Evolutionary conservation across 1,139 yeast genomes (phyloP).

Genomic region (Debaryomyces sp.): DNA sequence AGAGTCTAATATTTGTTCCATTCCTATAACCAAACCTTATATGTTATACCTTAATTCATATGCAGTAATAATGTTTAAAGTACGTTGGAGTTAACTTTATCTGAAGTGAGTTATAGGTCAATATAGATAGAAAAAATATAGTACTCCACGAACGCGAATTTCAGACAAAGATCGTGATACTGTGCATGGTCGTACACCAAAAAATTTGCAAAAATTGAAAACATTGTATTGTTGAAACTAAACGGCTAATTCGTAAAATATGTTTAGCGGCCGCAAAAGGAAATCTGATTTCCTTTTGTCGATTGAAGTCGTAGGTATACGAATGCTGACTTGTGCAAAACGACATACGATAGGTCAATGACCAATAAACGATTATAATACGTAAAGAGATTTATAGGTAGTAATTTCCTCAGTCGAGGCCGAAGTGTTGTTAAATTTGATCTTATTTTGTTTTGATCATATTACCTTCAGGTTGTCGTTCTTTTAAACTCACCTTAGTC

Average conservation of each 20-base stretch:
- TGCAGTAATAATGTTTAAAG: neutral
- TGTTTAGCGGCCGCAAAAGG: neutral
- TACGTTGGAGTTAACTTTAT: neutral
- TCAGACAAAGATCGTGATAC: neutral
- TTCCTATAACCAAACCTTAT: neutral
- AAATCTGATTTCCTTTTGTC: neutral
- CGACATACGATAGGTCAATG: conserved; percentile 1
- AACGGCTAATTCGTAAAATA: conserved; percentile 4
- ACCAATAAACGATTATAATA: neutral
- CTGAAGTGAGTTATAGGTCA: neutral
- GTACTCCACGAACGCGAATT: neutral
- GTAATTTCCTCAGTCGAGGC: neutral
- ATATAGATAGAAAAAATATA: neutral
- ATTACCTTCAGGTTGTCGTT: neutral
- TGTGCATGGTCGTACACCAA: neutral
- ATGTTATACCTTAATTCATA: neutral
- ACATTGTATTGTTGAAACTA: neutral
- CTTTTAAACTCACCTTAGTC: conserved; percentile 30
- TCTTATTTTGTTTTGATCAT: neutral
- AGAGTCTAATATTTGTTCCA: neutral
- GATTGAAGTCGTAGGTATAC: neutral
- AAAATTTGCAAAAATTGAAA: neutral
- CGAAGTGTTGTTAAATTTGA: neutral
- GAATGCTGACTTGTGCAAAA: neutral
- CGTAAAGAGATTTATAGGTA: neutral